phyloP scores from a whole-genome alignment of 1,284 basidiomycete genomes.

The Thecaphora thlaspeos region DNA sequence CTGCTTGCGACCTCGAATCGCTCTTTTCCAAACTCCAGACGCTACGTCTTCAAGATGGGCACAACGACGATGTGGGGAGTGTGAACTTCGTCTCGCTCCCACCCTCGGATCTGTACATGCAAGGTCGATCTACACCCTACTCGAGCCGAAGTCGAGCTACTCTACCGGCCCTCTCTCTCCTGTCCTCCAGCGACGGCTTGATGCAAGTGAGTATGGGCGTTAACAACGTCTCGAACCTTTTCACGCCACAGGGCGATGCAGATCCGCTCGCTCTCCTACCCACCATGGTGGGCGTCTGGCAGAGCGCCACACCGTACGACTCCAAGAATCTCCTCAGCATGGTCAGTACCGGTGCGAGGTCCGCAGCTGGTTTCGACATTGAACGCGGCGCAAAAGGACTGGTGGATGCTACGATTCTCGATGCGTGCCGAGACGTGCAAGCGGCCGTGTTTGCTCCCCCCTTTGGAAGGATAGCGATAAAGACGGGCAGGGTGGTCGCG shows the following conservation, averaged over 20 bases:
- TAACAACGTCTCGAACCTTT: slow-evolving; percentile 38
- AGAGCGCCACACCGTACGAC: slow-evolving; percentile 13
- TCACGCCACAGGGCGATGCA: slow-evolving; percentile 38
- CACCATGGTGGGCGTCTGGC: slow-evolving; percentile 26
- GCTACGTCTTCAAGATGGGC: too few relatives aligned
- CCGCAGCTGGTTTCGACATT: slow-evolving; percentile 2
- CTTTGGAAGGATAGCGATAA: slow-evolving; percentile 10
- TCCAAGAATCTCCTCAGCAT: slow-evolving; percentile 9
- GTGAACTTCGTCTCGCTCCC: slow-evolving; percentile 23
- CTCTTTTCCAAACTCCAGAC: not conserved
- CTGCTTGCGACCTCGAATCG: slow-evolving; percentile 1
- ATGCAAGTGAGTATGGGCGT: slow-evolving; percentile 20
- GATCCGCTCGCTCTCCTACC: slow-evolving; percentile 34
- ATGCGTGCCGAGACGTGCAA: slow-evolving; percentile 5
- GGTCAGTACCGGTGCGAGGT: slow-evolving; percentile 2
- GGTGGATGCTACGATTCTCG: slow-evolving; percentile 9
- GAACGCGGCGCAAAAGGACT: not conserved
- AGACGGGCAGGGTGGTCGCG: slow-evolving; percentile 5
- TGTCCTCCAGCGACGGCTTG: not conserved
- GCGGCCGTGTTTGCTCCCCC: slow-evolving; percentile 11
- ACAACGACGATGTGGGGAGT: not conserved
- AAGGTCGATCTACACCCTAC: slow-evolving; percentile 19
- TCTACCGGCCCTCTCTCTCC: slow-evolving; percentile 11
- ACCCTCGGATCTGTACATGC: slow-evolving; percentile 35
- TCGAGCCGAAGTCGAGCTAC: slow-evolving; percentile 14